A percentile compares a stretch with the other conserved stretches of the same genome.
Evolutionary conservation across 1,284 basidiomycete genomes (phyloP).

Genomic region (Apiotrichum gracile): DNA sequence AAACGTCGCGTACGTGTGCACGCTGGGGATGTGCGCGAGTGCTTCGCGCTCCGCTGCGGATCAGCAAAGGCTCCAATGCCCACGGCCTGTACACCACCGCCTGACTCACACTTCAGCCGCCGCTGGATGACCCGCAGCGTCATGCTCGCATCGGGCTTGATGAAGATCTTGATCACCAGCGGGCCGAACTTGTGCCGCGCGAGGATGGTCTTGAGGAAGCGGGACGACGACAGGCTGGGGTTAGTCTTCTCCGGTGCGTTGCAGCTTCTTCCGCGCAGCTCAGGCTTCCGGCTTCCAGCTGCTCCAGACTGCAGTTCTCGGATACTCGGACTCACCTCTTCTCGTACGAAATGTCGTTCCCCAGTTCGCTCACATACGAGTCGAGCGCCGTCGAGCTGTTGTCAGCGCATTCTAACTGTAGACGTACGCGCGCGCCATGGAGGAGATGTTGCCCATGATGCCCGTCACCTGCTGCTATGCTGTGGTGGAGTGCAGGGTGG

Average conservation of each 20-base stretch:
- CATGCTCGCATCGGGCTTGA: conserved; percentile 70
- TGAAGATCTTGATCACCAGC: conserved; percentile 72
- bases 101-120: conserved; percentile 63
- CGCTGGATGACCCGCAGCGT: conserved; percentile 62
- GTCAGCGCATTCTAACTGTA: neutral
- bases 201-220: conserved; percentile 88
- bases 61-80: neutral
- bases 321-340: conserved; percentile 59
- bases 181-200: conserved; percentile 66
- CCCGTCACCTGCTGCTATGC: too few relatives aligned
- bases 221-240: conserved; percentile 62
- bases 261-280: conserved; percentile 4
- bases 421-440: conserved; percentile 47
- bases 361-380: conserved; percentile 80
- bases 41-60: conserved; percentile 71
- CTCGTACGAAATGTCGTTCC: conserved; percentile 79
- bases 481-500: too few relatives aligned
- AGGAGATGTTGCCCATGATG: conserved; percentile 44
- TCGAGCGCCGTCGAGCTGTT: conserved; percentile 63
- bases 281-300: too few relatives aligned
- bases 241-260: neutral
- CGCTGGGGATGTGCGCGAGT: conserved; percentile 75
- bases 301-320: neutral
- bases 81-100: neutral
- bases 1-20: conserved; percentile 84